These are phyloP conservation scores for Coemansia sp. DNA, from an alignment of 192 early-diverging fungal species.

Conservation along the genomic window DNA sequence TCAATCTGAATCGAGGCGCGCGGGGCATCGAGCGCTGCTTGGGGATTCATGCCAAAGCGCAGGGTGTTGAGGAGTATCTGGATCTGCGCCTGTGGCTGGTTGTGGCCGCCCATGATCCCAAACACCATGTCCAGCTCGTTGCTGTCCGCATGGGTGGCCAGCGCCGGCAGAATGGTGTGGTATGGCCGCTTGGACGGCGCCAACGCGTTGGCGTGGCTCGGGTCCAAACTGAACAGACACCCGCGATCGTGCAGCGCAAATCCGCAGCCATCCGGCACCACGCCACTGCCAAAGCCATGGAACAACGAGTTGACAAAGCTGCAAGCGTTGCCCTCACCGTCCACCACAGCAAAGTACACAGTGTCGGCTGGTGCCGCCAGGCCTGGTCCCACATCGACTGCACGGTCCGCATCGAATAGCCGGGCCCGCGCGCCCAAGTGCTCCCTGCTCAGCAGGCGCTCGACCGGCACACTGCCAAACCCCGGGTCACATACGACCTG, in stretches of 20 bases:
- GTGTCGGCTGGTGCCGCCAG: constrained; percentile 65
- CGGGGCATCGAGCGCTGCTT: constrained; percentile 63
- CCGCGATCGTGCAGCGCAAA: constrained; percentile 68
- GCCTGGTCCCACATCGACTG: constrained; percentile 51
- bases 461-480: constrained; percentile 40
- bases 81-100: constrained; percentile 82
- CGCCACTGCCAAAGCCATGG: constrained; percentile 47
- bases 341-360: constrained; percentile 70
- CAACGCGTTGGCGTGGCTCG: constrained; percentile 58
- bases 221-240: constrained; percentile 57
- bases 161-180: constrained; percentile 74
- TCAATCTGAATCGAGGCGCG: constrained; percentile 55
- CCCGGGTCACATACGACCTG: constrained; percentile 64
- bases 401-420: constrained; percentile 47
- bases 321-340: constrained; percentile 74
- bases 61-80: constrained; percentile 68
- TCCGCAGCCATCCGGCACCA: constrained; percentile 54
- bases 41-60: constrained; percentile 54
- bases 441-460: constrained; percentile 49
- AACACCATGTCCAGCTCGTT: constrained; percentile 14
- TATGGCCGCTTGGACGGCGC: constrained; percentile 65
- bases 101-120: constrained; percentile 67
- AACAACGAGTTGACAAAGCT: constrained; percentile 65
- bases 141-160: constrained; percentile 48
- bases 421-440: constrained; percentile 55